phyloP scores from a whole-genome alignment of 1,284 basidiomycete genomes.

The Xerocomus nothofagi region DNA sequence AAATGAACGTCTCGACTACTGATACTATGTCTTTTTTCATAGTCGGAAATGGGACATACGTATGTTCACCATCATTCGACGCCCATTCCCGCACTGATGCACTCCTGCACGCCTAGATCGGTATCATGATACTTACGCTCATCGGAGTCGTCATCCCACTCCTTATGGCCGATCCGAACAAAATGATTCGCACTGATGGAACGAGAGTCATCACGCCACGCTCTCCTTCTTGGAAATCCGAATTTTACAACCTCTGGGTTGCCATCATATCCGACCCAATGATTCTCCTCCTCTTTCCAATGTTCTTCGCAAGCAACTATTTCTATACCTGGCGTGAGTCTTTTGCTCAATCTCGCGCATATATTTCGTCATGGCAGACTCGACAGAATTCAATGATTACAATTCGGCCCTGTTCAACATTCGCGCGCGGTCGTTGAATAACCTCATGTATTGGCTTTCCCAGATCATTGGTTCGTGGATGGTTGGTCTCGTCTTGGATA shows the following conservation, averaged over 20 bases:
- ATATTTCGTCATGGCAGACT: background rate
- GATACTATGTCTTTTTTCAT: background rate
- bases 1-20: background rate
- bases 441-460: constrained; percentile 39
- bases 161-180: constrained; percentile 37
- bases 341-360: background rate
- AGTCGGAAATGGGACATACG: constrained; percentile 37
- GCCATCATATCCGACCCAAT: constrained; percentile 37
- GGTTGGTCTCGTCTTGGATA: constrained; percentile 45
- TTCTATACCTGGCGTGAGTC: constrained; percentile 40
- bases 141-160: constrained; percentile 36
- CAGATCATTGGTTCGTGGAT: constrained; percentile 39
- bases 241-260: constrained; percentile 35
- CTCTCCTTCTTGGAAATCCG: constrained; percentile 38
- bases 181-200: constrained; percentile 40
- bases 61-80: constrained; percentile 8
- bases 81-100: background rate
- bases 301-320: constrained; percentile 40
- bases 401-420: constrained; percentile 40
- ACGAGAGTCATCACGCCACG: constrained; percentile 33
- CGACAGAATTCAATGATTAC: constrained; percentile 38
- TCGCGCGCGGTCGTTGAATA: constrained; percentile 38
- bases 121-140: constrained; percentile 36
- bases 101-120: constrained; percentile 23
- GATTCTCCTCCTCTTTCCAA: constrained; percentile 39